phyloP scores from a whole-genome alignment of 139 green algal genomes.

The Coelastrella sp. region DNA sequence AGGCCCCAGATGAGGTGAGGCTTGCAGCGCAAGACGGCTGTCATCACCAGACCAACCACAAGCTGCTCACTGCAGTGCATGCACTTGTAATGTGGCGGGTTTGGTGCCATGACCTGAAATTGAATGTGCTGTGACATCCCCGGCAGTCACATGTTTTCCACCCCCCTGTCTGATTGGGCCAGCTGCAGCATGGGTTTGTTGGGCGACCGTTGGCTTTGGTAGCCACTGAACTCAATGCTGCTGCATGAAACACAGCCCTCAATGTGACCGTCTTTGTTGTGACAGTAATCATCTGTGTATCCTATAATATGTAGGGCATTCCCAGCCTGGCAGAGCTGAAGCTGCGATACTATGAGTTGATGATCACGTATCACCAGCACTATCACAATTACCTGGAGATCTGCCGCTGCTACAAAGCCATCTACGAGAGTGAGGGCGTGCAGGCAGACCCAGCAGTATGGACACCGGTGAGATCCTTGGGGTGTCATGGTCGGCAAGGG shows the following conservation, averaged over 20 bases:
- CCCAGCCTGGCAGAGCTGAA: conserved; percentile 93
- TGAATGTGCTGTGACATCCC: too few species aligned
- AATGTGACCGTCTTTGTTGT: not conserved
- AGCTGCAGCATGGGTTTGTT: too few species aligned
- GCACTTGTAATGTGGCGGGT: too few species aligned
- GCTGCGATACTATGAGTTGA: conserved; percentile 92
- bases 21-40: too few species aligned
- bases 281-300: not conserved
- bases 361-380: conserved; percentile 92
- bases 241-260: conserved; percentile 5
- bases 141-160: too few species aligned
- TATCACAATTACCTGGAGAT: conserved; percentile 95
- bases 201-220: too few species aligned
- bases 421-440: conserved; percentile 67
- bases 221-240: not conserved
- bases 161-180: too few species aligned
- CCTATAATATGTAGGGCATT: conserved; percentile 52
- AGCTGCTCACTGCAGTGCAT: too few species aligned
- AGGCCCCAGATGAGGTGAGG: conserved; percentile 81
- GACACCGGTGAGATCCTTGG: conserved; percentile 55
- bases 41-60: too few species aligned
- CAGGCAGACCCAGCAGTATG: conserved; percentile 65
- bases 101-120: too few species aligned
- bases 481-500: too few species aligned
- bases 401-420: conserved; percentile 79